Percentiles rank a stretch among this genome's conserved stretches.
Conservation (phyloP, 208 protist species). For the Tritrichomonas foetus region DNA sequence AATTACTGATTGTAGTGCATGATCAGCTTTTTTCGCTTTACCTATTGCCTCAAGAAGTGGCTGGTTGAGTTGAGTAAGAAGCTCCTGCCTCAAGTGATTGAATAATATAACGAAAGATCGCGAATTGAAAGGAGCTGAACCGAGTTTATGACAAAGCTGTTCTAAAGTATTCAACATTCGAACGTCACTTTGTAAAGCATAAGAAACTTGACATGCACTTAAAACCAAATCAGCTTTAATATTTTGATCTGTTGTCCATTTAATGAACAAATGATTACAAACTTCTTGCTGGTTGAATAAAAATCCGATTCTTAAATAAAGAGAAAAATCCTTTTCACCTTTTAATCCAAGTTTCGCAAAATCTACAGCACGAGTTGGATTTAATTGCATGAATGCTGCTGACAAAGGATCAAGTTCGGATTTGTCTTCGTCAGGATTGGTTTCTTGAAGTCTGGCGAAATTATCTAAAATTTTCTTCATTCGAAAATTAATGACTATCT, state of each 20-base stretch:
- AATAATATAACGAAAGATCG: neutral
- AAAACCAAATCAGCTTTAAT: neutral
- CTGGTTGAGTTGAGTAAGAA: neutral
- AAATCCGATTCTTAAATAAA: neutral
- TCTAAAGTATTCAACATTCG: neutral
- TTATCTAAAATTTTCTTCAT: neutral
- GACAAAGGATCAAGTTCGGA: neutral
- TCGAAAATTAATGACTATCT: neutral
- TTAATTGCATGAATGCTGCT: neutral
- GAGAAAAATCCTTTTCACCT: neutral
- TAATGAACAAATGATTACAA: neutral
- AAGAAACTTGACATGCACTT: neutral
- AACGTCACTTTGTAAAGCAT: slow-evolving; percentile 11
- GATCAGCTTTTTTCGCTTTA: neutral
- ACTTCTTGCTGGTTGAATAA: neutral
- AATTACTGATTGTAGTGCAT: neutral
- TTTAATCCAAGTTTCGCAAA: neutral
- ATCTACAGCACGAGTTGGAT: neutral
- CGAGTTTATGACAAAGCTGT: neutral
- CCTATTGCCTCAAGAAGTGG: neutral
- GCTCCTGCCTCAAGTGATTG: neutral
- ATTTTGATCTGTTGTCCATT: neutral
- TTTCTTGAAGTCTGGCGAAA: neutral
- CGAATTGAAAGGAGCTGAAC: neutral
- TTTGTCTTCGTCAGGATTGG: neutral